phyloP scores from a whole-genome alignment of 2,329 filamentous ascomycete species.

The Cadophora malorum region DNA sequence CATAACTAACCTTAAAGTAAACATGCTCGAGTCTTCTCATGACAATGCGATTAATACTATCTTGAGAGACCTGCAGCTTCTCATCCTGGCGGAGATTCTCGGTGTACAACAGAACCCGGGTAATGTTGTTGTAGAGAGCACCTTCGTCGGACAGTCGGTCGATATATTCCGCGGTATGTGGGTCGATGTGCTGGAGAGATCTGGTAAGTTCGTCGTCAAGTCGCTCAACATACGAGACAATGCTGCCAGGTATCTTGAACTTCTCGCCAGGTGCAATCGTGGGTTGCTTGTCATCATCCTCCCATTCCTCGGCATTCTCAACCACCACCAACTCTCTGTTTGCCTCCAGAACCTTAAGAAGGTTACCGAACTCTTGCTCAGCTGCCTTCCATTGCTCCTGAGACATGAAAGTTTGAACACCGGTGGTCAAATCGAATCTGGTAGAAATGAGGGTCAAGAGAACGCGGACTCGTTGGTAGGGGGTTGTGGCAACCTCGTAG shows the following conservation, averaged over 20 bases:
- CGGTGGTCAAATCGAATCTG: slow-evolving; percentile 88
- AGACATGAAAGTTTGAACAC: slow-evolving; percentile 82
- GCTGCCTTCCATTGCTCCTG: slow-evolving; percentile 97
- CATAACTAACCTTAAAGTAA: slow-evolving; percentile 84
- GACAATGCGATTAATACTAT: slow-evolving; percentile 88
- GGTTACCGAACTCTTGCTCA: slow-evolving; percentile 80
- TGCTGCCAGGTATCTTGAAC: slow-evolving; percentile 90
- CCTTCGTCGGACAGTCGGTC: slow-evolving; percentile 92
- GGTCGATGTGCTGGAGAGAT: slow-evolving; percentile 97
- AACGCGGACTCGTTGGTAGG: slow-evolving; percentile 93
- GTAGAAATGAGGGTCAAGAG: slow-evolving; percentile 91
- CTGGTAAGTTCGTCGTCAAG: slow-evolving; percentile 96
- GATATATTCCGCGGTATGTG: slow-evolving; percentile 98
- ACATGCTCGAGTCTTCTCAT: slow-evolving; percentile 96
- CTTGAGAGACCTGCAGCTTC: slow-evolving; percentile 77
- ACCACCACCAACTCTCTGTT: slow-evolving; percentile 84
- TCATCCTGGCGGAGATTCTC: slow-evolving; percentile 77
- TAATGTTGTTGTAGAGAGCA: slow-evolving; percentile 88
- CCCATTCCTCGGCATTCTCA: slow-evolving; percentile 96
- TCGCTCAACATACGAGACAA: slow-evolving; percentile 93
- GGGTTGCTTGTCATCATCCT: slow-evolving; percentile 95
- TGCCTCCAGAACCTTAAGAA: slow-evolving; percentile 80
- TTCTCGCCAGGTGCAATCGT: slow-evolving; percentile 74
- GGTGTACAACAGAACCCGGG: slow-evolving; percentile 86
- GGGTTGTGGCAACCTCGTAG: slow-evolving; percentile 83